A percentile compares a stretch with the other conserved stretches of the same genome.
These are phyloP conservation scores for Phytophthora melonis DNA, from an alignment of 352 stramenopile species.

Conservation along the genomic window DNA sequence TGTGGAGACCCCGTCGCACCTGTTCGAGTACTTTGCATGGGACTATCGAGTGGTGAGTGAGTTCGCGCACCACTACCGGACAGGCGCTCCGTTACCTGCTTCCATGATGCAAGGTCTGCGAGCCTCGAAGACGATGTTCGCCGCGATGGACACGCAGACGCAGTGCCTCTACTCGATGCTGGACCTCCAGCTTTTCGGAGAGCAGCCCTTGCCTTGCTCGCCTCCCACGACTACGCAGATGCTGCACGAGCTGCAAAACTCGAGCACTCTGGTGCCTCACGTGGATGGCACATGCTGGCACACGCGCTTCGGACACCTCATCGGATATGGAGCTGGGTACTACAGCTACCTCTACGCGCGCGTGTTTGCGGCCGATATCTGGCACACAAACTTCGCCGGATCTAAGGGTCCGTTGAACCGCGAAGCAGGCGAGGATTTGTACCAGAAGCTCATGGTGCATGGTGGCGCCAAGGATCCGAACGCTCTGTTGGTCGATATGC, in stretches of 20 bases:
- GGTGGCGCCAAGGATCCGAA: conserved; percentile 91
- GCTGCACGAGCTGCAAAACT: conserved; percentile 74
- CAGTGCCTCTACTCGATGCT: conserved; percentile 88
- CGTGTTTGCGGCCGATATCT: conserved; percentile 92
- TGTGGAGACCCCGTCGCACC: conserved; percentile 96
- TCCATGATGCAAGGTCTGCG: conserved; percentile 81
- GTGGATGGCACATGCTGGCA: conserved; percentile 87
- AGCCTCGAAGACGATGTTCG: conserved; percentile 89
- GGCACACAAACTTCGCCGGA: conserved; percentile 77
- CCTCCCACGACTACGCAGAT: conserved; percentile 64
- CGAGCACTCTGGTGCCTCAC: conserved; percentile 77
- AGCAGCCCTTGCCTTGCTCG: conserved; percentile 52
- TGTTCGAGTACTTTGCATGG: conserved; percentile 98
- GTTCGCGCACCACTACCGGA: conserved; percentile 89
- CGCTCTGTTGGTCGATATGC: conserved; percentile 76
- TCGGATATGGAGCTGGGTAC: conserved; percentile 92
- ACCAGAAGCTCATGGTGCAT: conserved; percentile 81
- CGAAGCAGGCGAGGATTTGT: conserved; percentile 67
- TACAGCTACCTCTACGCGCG: conserved; percentile 94
- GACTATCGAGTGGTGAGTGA: conserved; percentile 87
- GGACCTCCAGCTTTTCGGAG: conserved; percentile 76
- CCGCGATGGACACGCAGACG: conserved; percentile 89
- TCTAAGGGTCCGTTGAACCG: conserved; percentile 60
- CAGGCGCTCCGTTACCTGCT: conserved; percentile 76
- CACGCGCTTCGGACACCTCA: conserved; percentile 90